Base-by-base conservation (phyloP, 495 filamentous ascomycete genomes). In the Chaetomidium leptoderma region DNA sequence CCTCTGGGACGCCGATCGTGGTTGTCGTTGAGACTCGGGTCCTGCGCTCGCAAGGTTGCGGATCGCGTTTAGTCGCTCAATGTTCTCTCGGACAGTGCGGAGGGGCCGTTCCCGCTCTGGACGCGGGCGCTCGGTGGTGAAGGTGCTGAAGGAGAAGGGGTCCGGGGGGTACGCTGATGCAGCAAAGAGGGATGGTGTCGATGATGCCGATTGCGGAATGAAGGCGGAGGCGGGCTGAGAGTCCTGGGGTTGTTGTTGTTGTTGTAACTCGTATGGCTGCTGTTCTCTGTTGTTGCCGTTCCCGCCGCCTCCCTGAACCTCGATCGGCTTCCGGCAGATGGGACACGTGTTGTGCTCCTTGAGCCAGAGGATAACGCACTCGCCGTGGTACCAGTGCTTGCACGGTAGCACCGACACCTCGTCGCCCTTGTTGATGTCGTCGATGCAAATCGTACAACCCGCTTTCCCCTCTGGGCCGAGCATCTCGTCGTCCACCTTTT, bases 371-470 rank as follows among this genome's bases (percentile, higher is more conserved):
- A 79, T 76, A 37, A 92, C 85, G 63, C 91, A 96, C 14, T 80
- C 73, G 47, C 80, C 84, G 66, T 95, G 90, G 69, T 95, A 98
- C 88, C 90, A 95, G 65, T 98, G 93, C 3, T 78, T 85, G 73
- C 93, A 98, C 2, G 92, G 92, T 27, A 98, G 72, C 24, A 86
- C 78, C 0, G 86, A 83, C 6, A 93, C 88, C 67, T 91, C 85
- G 24, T 86, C 87, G 14, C 84, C 88, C 33, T 88, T 65, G 40
- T 83, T 76, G 33, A 95, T 85, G 2, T 88, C 80, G 54, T 97
- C 92, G 79, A 97, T 97, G 67, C 93, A 98, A 57, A 96, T 92
- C 24, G 88, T 90, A 66, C 91, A 96, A 61, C 95, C 92, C 4
- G 81, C 89, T 57, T 78, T 80, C 4, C 74, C 70, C 44, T 83